Conservation (phyloP, 352 stramenopile species). For the Pythium dissotocum region DNA sequence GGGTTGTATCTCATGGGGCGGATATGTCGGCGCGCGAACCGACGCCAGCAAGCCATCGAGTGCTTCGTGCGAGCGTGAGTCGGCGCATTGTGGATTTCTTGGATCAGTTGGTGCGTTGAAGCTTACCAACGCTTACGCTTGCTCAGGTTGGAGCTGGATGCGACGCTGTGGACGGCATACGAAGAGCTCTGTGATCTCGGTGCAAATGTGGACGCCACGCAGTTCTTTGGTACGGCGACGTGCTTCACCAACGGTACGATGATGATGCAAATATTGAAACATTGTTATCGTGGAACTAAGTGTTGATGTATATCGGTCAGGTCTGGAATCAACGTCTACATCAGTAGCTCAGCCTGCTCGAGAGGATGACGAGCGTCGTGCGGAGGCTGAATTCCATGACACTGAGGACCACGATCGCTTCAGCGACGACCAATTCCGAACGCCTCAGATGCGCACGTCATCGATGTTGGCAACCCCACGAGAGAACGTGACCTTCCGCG, state of each 20-base stretch:
- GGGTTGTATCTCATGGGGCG: slow-evolving; percentile 92
- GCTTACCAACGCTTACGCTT: not conserved
- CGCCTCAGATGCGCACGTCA: slow-evolving; percentile 13
- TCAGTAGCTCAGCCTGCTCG: slow-evolving; percentile 9
- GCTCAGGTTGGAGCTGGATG: slow-evolving; percentile 87
- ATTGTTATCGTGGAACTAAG: not conserved
- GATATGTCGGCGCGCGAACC: slow-evolving; percentile 89
- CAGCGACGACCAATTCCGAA: slow-evolving; percentile 20
- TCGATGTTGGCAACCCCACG: slow-evolving; percentile 10
- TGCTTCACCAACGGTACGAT: slow-evolving; percentile 27
- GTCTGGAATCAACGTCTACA: not conserved
- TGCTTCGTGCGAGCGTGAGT: slow-evolving; percentile 89
- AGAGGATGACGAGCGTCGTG: not conserved
- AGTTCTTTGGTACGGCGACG: slow-evolving; percentile 61
- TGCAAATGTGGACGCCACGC: slow-evolving; percentile 56
- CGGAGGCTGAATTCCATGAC: not conserved
- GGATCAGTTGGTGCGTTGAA: too few species aligned
- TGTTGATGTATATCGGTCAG: not conserved
- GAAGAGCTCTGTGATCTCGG: slow-evolving; percentile 93
- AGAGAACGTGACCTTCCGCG: slow-evolving; percentile 3
- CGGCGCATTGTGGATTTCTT: too few species aligned
- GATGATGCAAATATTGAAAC: not conserved
- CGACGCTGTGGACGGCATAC: slow-evolving; percentile 92
- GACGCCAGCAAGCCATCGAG: slow-evolving; percentile 86
- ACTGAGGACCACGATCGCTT: not conserved